phyloP scores from a whole-genome alignment of 331 rosid genomes.

The Prunus yedoensis region DNA sequence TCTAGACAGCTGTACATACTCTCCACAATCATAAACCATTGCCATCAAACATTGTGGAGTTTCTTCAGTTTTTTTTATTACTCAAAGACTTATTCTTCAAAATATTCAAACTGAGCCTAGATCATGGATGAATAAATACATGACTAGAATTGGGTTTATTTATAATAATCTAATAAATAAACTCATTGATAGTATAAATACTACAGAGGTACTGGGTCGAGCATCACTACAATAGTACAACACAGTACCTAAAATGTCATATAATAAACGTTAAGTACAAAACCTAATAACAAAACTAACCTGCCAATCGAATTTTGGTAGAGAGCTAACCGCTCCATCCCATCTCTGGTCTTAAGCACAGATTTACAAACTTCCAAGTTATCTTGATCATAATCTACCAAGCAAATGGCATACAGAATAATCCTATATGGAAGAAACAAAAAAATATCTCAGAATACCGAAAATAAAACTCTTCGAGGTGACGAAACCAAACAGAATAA shows the following conservation, averaged over 20 bases:
- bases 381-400: slow-evolving; percentile 76
- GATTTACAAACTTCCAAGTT: slow-evolving; percentile 45
- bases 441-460: not conserved
- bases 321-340: slow-evolving; percentile 69
- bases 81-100: not conserved
- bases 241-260: not conserved
- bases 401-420: slow-evolving; percentile 77
- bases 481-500: not conserved
- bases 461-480: not conserved
- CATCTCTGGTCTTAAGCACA: slow-evolving; percentile 67
- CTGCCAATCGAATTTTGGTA: slow-evolving; percentile 86
- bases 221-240: not conserved
- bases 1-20: not conserved
- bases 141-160: too few species aligned
- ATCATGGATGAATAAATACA: not conserved
- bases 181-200: not conserved
- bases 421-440: slow-evolving; percentile 51
- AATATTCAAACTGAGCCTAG: not conserved
- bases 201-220: not conserved
- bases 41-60: not conserved
- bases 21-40: not conserved
- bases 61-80: slow-evolving; percentile 2
- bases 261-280: not conserved
- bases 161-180: too few species aligned
- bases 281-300: slow-evolving; percentile 26